phyloP scores from a whole-genome alignment of 305 asterid species.

The Solanum hybrid region DNA sequence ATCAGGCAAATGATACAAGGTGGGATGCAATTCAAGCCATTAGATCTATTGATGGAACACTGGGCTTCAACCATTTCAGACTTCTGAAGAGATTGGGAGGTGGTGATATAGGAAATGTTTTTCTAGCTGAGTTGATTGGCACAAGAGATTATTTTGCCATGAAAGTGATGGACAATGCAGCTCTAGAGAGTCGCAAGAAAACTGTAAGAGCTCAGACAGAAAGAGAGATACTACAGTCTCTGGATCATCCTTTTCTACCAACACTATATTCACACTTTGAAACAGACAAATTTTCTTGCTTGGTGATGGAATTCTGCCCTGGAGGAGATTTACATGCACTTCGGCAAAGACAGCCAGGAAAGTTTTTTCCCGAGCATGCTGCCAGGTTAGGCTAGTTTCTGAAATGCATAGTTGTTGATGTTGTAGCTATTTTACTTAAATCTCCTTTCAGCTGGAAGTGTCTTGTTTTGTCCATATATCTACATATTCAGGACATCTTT shows the following conservation, averaged over 20 bases:
- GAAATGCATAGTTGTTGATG: neutral
- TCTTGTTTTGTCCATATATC: neutral
- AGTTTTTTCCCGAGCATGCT: constrained; percentile 44
- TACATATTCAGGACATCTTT: neutral
- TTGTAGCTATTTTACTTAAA: neutral
- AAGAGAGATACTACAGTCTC: constrained; percentile 44
- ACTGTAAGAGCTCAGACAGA: constrained; percentile 50
- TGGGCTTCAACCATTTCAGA: constrained; percentile 38
- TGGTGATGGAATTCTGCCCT: constrained; percentile 54
- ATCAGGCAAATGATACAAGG: constrained; percentile 38
- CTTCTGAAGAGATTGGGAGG: constrained; percentile 38
- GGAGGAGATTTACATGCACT: constrained; percentile 55
- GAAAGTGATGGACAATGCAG: constrained; percentile 49
- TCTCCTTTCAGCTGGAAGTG: neutral
- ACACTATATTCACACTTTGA: constrained; percentile 47
- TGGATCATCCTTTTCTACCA: constrained; percentile 56
- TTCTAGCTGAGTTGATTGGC: constrained; percentile 40
- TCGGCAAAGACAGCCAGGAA: constrained; percentile 50
- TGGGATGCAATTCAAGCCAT: constrained; percentile 52
- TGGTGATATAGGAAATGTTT: constrained; percentile 51
- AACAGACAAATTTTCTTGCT: constrained; percentile 40
- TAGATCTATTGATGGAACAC: constrained; percentile 27
- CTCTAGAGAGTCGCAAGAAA: constrained; percentile 38
- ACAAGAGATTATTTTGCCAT: constrained; percentile 42
- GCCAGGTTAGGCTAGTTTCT: constrained; percentile 34